Evolutionary conservation across 176 grass and related monocot genomes (phyloP).

Genomic region (Avena atlantica): DNA sequence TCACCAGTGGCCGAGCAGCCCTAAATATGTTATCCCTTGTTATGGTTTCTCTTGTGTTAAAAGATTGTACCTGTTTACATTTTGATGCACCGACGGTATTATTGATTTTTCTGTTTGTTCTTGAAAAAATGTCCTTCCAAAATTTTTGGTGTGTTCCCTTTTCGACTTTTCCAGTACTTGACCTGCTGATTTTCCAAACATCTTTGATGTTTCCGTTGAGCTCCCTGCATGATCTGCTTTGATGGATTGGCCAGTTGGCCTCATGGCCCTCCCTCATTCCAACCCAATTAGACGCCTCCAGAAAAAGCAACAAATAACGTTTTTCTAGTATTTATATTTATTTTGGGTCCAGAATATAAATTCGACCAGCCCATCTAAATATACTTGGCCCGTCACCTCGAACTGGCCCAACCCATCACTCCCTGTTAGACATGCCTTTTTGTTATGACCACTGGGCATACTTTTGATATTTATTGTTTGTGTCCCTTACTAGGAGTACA

Average conservation of each 20-base stretch:
- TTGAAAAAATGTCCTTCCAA: background rate
- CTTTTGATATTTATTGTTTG: constrained; percentile 6
- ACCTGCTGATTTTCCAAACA: background rate
- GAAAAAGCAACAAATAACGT: background rate
- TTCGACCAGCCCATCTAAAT: constrained; percentile 15
- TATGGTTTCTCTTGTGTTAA: background rate
- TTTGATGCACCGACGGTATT: background rate
- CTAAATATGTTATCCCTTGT: background rate
- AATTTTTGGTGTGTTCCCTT: background rate
- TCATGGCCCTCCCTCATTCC: background rate
- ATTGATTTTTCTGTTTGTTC: background rate
- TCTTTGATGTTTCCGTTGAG: constrained; percentile 3
- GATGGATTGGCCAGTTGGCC: background rate
- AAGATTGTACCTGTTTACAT: background rate
- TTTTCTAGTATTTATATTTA: constrained; percentile 20
- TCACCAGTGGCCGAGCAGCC: constrained; percentile 1
- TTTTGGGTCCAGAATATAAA: background rate
- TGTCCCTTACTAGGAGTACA: constrained; percentile 1
- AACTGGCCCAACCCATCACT: constrained; percentile 4
- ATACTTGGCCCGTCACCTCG: background rate
- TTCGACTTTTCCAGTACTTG: background rate
- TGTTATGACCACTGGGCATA: background rate
- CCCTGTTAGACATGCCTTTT: background rate
- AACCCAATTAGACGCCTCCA: background rate
- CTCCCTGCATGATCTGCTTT: constrained; percentile 15